Base-by-base conservation (phyloP, 345 rosid species). In the Theobroma cacao region DNA sequence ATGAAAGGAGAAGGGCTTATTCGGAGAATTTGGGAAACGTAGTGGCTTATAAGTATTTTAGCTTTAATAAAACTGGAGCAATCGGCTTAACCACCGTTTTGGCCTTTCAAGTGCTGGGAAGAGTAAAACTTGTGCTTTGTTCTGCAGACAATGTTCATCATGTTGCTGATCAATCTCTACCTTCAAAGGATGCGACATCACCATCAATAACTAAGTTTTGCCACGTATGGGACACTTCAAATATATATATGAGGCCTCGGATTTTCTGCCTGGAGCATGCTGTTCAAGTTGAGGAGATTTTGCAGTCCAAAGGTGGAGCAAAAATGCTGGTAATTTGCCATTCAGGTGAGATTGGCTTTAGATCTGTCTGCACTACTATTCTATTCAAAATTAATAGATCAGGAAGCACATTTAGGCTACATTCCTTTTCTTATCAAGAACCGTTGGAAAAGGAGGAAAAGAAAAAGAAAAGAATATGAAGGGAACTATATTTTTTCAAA, bases 261-360 rank as follows among this genome's bases (percentile, higher is more conserved):
- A 82, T 97, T 82, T 97, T 97, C 86, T 97, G 99, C 85, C 90
- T 97, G 24, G 98, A 97, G 83, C 99, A 97, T 88, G 90, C 92
- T 75, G 78, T 87, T 82, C 91, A 93, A 86, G 86, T 90, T 75
- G 88, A 91, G 83, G 93, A 91, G 84, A 82, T 94, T 74, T 66
- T 93, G 79, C 91, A 50, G 75, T 79, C 88, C 67, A 91, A 85
- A 87, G 98, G 98, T 85, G 99, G 99, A 84, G 89, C 87, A 22
- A 88, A 90, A 73, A 74, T 92, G 80, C 89, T 92, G 84, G 85
- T 93, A 41, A 93, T 97, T 80, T 97, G 99, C 84, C 99, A 97
- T 87, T 91, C 95, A 86, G 99, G 99, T 97, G 75, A 86, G 86
- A 43, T 65, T 28, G 78, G 38, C 53, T 78, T 75, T 69, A 72